Evolutionary conservation across 257 asterid species (phyloP).

Genomic region (Haberlea rhodopensis): DNA sequence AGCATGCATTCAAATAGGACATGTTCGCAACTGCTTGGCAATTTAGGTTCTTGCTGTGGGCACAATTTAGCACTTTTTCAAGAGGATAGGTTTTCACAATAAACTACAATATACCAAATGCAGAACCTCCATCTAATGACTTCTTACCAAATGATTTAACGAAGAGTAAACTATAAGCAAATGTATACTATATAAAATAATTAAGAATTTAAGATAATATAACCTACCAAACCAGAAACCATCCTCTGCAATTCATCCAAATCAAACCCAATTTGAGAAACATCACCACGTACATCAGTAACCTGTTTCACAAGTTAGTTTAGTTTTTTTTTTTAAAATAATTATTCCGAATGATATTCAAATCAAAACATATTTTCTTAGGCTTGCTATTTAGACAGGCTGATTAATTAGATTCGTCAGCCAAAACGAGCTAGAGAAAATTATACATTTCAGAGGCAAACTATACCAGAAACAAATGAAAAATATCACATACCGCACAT

Average conservation of each 20-base stretch:
- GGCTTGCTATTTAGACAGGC: slow-evolving; percentile 7
- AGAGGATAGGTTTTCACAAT: background rate
- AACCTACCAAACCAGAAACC: slow-evolving; percentile 75
- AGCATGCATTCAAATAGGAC: too few relatives aligned
- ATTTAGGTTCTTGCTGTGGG: too few relatives aligned
- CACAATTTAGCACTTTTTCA: too few relatives aligned
- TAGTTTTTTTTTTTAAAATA: background rate
- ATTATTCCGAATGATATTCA: slow-evolving; percentile 17
- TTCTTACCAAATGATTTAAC: slow-evolving; percentile 9
- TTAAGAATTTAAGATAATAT: background rate
- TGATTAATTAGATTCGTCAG: slow-evolving; percentile 8
- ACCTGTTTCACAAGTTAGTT: slow-evolving; percentile 48
- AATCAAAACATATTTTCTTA: background rate
- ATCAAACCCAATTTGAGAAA: slow-evolving; percentile 54
- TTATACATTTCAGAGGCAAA: background rate
- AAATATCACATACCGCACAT: background rate
- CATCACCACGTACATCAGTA: slow-evolving; percentile 54
- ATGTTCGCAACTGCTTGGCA: too few relatives aligned
- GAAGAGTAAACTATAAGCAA: background rate
- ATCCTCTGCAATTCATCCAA: slow-evolving; percentile 50
- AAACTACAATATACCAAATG: background rate
- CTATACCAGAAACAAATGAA: background rate
- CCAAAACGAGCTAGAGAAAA: background rate
- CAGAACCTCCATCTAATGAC: slow-evolving; percentile 3
- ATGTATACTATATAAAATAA: background rate